Evolutionary conservation across 805 yeast genomes (phyloP).

Genomic region (Saccharomycopsis capsularis): DNA sequence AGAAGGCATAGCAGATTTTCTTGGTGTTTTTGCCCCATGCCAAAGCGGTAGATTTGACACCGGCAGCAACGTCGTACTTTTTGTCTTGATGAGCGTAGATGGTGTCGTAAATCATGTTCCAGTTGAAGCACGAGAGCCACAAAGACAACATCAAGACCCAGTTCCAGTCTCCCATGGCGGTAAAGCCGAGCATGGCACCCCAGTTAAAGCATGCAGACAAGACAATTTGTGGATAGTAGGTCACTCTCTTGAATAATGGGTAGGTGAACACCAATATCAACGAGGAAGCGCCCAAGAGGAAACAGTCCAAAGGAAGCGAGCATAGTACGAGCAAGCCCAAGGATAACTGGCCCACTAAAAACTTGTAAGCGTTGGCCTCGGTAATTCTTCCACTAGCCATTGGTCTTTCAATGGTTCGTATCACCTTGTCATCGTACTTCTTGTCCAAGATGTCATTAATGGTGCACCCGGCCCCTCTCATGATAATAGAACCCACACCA

Average conservation of each 20-base stretch:
- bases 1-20: slow-evolving; percentile 55
- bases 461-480: slow-evolving; percentile 98
- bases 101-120: slow-evolving; percentile 97
- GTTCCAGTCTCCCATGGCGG: slow-evolving; percentile 88
- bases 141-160: slow-evolving; percentile 71
- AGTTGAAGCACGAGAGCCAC: slow-evolving; percentile 66
- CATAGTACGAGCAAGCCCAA: slow-evolving; percentile 69
- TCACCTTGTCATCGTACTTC: slow-evolving; percentile 76
- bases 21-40: slow-evolving; percentile 86
- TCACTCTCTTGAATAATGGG: slow-evolving; percentile 89
- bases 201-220: slow-evolving; percentile 82
- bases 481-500: slow-evolving; percentile 76
- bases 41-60: slow-evolving; percentile 91
- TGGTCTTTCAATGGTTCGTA: slow-evolving; percentile 88
- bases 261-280: slow-evolving; percentile 75
- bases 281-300: slow-evolving; percentile 74
- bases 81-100: slow-evolving; percentile 98
- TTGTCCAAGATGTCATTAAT: slow-evolving; percentile 86
- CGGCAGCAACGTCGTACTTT: slow-evolving; percentile 77
- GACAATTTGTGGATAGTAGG: slow-evolving; percentile 89
- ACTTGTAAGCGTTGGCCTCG: slow-evolving; percentile 59
- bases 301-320: slow-evolving; percentile 73
- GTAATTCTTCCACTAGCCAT: slow-evolving; percentile 80
- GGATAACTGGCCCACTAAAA: slow-evolving; percentile 65
- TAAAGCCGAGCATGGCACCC: slow-evolving; percentile 92